Evolutionary conservation across 140 eudicot species (phyloP).

Genomic region (Anethum foeniculum): DNA sequence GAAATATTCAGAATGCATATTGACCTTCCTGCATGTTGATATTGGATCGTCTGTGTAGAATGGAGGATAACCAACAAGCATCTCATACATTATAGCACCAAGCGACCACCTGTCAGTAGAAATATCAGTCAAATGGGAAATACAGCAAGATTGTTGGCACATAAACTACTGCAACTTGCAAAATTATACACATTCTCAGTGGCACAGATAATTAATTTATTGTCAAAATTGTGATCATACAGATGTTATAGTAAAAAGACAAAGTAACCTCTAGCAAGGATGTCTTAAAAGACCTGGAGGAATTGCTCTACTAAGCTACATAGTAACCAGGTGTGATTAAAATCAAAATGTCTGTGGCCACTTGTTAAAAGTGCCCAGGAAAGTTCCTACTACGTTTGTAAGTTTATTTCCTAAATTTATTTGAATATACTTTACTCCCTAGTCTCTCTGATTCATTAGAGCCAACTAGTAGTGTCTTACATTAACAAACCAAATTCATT

Average conservation of each 20-base stretch:
- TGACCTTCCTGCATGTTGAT: slow-evolving; percentile 49
- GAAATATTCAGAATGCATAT: background rate
- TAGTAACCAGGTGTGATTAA: no score
- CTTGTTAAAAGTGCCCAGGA: background rate
- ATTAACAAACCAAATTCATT: background rate
- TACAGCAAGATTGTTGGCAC: background rate
- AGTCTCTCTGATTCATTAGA: background rate
- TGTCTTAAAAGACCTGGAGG: background rate
- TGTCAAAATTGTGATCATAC: background rate
- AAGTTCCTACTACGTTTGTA: background rate
- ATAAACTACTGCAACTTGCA: background rate
- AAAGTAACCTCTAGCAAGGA: slow-evolving; percentile 1
- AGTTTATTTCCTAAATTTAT: background rate
- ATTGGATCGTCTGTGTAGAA: slow-evolving; percentile 49
- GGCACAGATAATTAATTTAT: background rate
- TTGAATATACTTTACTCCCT: background rate
- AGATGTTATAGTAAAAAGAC: background rate
- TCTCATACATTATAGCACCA: slow-evolving; percentile 58
- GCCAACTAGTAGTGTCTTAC: background rate
- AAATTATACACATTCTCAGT: background rate
- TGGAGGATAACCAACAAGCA: slow-evolving; percentile 60
- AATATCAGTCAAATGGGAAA: background rate
- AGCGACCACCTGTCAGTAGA: slow-evolving; percentile 48
- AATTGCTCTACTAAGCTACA: background rate
- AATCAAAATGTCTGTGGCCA: background rate